A percentile compares a stretch with the other conserved stretches of the same genome.
phyloP scores from a whole-genome alignment of 2,329 filamentous ascomycete species.

The Harringtonia aguacate region DNA sequence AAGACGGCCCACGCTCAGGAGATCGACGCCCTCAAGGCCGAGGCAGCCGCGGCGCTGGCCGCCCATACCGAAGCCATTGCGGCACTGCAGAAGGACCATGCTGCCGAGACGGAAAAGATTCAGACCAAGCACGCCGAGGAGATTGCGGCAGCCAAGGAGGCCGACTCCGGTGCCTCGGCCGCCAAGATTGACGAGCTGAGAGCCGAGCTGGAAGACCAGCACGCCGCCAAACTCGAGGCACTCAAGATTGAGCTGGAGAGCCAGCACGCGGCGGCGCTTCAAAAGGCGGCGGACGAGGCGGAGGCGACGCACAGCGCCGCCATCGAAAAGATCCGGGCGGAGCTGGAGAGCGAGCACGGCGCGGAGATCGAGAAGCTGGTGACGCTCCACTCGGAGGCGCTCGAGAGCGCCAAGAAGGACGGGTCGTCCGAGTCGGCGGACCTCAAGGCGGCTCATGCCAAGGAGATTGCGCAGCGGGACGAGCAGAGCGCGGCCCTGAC shows the following conservation, averaged over 20 bases:
- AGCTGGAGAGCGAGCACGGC: slow-evolving; percentile 27
- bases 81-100: slow-evolving; percentile 28
- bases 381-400: slow-evolving; percentile 29
- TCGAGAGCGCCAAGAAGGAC: slow-evolving; percentile 33
- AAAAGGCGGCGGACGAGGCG: slow-evolving; percentile 9
- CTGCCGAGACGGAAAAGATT: slow-evolving; percentile 25
- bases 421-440: slow-evolving; percentile 28
- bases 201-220: slow-evolving; percentile 21
- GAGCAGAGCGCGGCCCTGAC: slow-evolving; percentile 22
- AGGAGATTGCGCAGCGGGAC: slow-evolving; percentile 29
- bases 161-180: slow-evolving; percentile 14
- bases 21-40: slow-evolving; percentile 17
- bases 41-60: slow-evolving; percentile 21
- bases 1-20: slow-evolving; percentile 43
- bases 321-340: slow-evolving; percentile 29
- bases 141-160: slow-evolving; percentile 15
- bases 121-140: slow-evolving; percentile 21
- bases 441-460: slow-evolving; percentile 20
- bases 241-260: slow-evolving; percentile 22
- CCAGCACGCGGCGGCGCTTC: slow-evolving; percentile 24
- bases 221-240: slow-evolving; percentile 24
- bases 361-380: slow-evolving; percentile 36
- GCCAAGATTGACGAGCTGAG: slow-evolving; percentile 24
- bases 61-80: slow-evolving; percentile 33
- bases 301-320: slow-evolving; percentile 12